Conservation (phyloP, 345 rosid species). For the Crucihimalaya himalaica region DNA sequence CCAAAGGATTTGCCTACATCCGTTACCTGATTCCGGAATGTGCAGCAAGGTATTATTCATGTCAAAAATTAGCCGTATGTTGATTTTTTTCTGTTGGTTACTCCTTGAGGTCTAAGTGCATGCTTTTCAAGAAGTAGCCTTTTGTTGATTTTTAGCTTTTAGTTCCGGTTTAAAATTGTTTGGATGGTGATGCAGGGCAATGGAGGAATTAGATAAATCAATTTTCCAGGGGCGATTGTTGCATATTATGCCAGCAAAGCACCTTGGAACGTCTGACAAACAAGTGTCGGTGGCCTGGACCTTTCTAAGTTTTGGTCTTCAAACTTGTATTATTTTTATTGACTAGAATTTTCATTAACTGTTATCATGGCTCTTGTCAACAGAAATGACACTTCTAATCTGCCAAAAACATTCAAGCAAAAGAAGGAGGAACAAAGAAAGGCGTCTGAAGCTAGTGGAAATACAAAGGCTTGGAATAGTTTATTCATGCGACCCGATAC, state of each 20-base stretch:
- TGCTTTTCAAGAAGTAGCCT: slow-evolving; percentile 2
- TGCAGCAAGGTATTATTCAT: slow-evolving; percentile 66
- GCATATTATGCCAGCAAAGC: slow-evolving; percentile 81
- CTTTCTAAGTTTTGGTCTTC: slow-evolving; percentile 18
- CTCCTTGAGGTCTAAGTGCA: neutral
- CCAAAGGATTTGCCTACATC: slow-evolving; percentile 87
- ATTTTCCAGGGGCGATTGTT: slow-evolving; percentile 88
- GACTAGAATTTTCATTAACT: slow-evolving; percentile 4
- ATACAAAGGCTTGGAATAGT: slow-evolving; percentile 92
- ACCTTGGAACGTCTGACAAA: slow-evolving; percentile 50
- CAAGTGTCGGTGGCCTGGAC: slow-evolving; percentile 50
- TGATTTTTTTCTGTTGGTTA: neutral
- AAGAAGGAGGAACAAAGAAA: slow-evolving; percentile 76
- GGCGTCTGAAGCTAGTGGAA: slow-evolving; percentile 88
- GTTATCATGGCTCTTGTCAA: slow-evolving; percentile 16
- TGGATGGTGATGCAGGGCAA: slow-evolving; percentile 61
- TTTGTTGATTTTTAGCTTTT: slow-evolving; percentile 6
- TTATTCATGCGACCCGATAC: slow-evolving; percentile 92
- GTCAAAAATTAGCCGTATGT: neutral
- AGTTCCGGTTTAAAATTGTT: neutral
- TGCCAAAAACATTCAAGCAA: slow-evolving; percentile 73
- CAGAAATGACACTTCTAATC: slow-evolving; percentile 44
- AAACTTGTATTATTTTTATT: slow-evolving; percentile 5
- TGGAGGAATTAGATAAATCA: slow-evolving; percentile 71
- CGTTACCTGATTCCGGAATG: slow-evolving; percentile 62